phyloP scores from a whole-genome alignment of 345 rosid genomes.

The Euphorbia pulcherrima region DNA sequence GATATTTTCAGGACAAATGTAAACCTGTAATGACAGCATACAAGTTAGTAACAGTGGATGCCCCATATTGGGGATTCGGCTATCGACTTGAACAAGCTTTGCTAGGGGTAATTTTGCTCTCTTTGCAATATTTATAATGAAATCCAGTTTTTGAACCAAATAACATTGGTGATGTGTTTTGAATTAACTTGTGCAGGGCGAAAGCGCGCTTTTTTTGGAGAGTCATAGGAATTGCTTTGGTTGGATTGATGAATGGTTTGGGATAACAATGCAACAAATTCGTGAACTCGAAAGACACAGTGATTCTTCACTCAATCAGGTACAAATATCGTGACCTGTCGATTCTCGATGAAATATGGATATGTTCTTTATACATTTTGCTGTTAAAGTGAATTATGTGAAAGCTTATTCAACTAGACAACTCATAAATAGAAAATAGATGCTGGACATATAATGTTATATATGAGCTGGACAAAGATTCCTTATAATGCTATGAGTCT shows the following conservation, averaged over 20 bases:
- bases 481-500: not conserved
- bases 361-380: not conserved
- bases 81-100: constrained; percentile 67
- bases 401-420: not conserved
- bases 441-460: not conserved
- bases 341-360: not conserved
- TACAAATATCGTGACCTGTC: constrained; percentile 12
- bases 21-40: constrained; percentile 67
- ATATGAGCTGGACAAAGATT: not conserved
- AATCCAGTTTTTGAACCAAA: no score
- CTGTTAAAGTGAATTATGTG: not conserved
- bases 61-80: constrained; percentile 77
- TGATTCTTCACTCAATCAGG: constrained; percentile 36
- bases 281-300: constrained; percentile 43
- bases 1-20: constrained; percentile 49
- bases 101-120: constrained; percentile 43
- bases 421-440: not conserved
- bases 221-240: constrained; percentile 57
- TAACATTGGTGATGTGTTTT: no score
- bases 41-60: constrained; percentile 61
- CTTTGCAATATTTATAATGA: not conserved
- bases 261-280: constrained; percentile 48
- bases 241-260: constrained; percentile 75
- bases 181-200: constrained; percentile 40
- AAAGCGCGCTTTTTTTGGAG: constrained; percentile 55